Conservation (phyloP, 176 grass and related monocot genomes). For the Carex parvula region DNA sequence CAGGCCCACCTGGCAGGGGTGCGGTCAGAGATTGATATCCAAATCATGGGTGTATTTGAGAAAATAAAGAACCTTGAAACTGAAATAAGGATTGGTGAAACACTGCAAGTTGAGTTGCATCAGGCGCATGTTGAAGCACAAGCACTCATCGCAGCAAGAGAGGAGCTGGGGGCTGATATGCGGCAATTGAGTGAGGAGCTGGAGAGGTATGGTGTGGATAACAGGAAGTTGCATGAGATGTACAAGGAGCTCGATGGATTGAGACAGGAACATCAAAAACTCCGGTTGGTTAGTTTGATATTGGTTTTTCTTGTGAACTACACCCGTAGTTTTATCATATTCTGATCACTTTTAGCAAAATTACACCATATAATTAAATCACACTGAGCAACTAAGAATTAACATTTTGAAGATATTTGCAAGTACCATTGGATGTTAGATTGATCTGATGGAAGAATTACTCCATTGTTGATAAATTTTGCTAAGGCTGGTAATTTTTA, state of each 20-base stretch:
- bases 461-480: conserved; percentile 4
- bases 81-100: conserved; percentile 36
- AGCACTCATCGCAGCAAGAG: conserved; percentile 54
- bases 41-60: conserved; percentile 52
- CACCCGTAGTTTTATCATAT: not conserved
- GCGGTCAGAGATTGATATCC: conserved; percentile 63
- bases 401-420: not conserved
- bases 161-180: conserved; percentile 54
- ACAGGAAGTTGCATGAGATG: conserved; percentile 62
- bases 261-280: conserved; percentile 62
- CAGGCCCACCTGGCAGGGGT: conserved; percentile 56
- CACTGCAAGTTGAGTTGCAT: conserved; percentile 64
- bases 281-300: conserved; percentile 46
- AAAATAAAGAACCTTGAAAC: conserved; percentile 39
- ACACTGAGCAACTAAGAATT: not conserved
- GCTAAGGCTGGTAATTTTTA: not conserved
- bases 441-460: not conserved
- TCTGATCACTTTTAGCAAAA: not conserved
- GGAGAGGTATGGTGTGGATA: conserved; percentile 41
- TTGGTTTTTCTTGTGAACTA: conserved; percentile 18
- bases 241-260: conserved; percentile 63
- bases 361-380: not conserved
- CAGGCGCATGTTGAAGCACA: conserved; percentile 76
- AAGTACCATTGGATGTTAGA: not conserved
- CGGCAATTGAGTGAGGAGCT: conserved; percentile 57